These are phyloP conservation scores for Lasiodiplodia sp. DNA, from an alignment of 2,329 filamentous ascomycete species.

Conservation along the genomic window DNA sequence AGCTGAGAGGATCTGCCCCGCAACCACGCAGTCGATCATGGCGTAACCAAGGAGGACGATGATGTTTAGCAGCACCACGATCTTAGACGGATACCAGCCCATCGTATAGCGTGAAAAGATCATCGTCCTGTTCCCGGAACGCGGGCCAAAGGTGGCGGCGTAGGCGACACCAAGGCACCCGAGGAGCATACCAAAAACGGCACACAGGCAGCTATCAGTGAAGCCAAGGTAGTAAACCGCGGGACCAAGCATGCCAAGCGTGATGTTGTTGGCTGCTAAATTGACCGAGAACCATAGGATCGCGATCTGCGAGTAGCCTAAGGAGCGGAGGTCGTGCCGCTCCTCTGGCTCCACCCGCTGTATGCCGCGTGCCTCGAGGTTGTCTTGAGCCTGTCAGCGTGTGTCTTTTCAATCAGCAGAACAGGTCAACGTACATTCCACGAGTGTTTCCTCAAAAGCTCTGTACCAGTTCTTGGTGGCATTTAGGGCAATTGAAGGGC, in stretches of 20 bases:
- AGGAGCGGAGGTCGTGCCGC: constrained; percentile 58
- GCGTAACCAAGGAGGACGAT: constrained; percentile 68
- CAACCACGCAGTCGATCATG: constrained; percentile 70
- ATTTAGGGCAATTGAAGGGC: background rate
- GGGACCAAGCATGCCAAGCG: constrained; percentile 69
- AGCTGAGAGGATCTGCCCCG: constrained; percentile 72
- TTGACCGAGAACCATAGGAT: constrained; percentile 70
- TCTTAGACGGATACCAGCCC: constrained; percentile 71
- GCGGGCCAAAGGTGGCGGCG: constrained; percentile 67
- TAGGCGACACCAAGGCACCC: constrained; percentile 65
- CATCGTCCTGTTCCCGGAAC: constrained; percentile 69
- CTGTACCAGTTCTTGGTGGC: constrained; percentile 27
- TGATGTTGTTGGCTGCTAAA: constrained; percentile 68
- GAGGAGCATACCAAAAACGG: constrained; percentile 64
- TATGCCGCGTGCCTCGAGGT: constrained; percentile 67
- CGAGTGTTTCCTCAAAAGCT: constrained; percentile 50
- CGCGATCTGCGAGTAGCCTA: constrained; percentile 64
- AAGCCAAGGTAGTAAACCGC: constrained; percentile 66
- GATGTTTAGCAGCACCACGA: constrained; percentile 68
- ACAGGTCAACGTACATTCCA: constrained; percentile 41
- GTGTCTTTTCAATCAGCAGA: background rate
- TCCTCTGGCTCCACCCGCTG: constrained; percentile 64
- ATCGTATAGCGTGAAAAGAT: constrained; percentile 67
- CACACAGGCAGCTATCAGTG: constrained; percentile 62
- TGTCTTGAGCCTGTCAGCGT: constrained; percentile 43